Evolutionary conservation across 2,329 filamentous ascomycete genomes (phyloP).

Genomic region (Colletotrichum acutatum): DNA sequence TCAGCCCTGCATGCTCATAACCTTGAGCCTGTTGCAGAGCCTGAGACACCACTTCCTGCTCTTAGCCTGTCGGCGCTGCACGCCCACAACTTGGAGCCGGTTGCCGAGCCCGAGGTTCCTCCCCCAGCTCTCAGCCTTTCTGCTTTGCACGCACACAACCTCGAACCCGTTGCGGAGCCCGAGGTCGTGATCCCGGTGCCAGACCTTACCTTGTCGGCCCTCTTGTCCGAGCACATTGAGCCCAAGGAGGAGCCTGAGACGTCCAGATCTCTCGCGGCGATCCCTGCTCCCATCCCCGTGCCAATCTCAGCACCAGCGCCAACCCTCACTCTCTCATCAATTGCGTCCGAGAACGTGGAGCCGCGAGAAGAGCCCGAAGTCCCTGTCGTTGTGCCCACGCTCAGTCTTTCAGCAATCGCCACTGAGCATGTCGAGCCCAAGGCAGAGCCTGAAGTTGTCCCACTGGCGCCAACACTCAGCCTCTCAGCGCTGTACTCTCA

Average conservation of each 20-base stretch:
- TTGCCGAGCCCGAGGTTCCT: constrained; percentile 38
- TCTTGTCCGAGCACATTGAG: constrained; percentile 46
- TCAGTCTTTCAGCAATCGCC: constrained; percentile 47
- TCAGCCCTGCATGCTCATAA: constrained; percentile 45
- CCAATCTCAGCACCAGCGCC: constrained; percentile 29
- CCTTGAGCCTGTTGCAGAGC: constrained; percentile 43
- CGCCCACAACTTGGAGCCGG: constrained; percentile 42
- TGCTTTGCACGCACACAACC: constrained; percentile 41
- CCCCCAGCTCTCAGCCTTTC: constrained; percentile 48
- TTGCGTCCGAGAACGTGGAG: constrained; percentile 46
- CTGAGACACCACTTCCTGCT: constrained; percentile 35
- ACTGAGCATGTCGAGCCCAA: constrained; percentile 51
- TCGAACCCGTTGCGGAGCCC: constrained; percentile 41
- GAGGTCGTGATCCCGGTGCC: constrained; percentile 39
- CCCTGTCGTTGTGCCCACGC: constrained; percentile 33
- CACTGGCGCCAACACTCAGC: constrained; percentile 34
- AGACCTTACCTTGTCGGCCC: constrained; percentile 44
- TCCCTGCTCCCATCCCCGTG: constrained; percentile 33
- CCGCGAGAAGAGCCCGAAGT: constrained; percentile 43
- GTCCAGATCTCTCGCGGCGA: constrained; percentile 31
- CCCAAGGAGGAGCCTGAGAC: constrained; percentile 44
- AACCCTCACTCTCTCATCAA: constrained; percentile 46
- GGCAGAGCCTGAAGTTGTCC: constrained; percentile 40
- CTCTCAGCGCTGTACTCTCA: constrained; percentile 34
- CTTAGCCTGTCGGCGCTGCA: constrained; percentile 40